These are phyloP conservation scores for Closterium sp. DNA, from an alignment of 139 green algal species.

Conservation along the genomic window DNA sequence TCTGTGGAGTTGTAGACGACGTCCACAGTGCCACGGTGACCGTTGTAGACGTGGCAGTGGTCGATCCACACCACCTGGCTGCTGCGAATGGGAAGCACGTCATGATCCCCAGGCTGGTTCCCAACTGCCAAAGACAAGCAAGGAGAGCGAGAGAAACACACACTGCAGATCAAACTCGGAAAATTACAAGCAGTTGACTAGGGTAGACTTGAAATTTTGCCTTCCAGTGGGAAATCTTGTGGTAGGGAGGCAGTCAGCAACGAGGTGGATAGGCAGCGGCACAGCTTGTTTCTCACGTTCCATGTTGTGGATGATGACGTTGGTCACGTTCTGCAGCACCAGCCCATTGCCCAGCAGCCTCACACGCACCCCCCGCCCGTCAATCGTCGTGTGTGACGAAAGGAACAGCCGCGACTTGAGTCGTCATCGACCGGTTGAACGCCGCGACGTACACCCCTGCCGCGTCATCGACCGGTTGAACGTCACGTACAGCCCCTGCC, in stretches of 20 bases:
- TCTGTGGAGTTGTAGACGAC: constrained; percentile 15
- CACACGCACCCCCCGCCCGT: constrained; percentile 1
- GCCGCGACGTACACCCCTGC: constrained; percentile 13
- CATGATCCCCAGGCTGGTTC: constrained; percentile 5
- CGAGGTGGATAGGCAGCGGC: not conserved
- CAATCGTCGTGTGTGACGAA: constrained; percentile 15
- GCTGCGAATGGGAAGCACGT: constrained; percentile 5
- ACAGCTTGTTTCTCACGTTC: not conserved
- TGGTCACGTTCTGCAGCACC: constrained; percentile 3
- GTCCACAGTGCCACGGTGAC: constrained; percentile 3
- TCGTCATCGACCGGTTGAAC: constrained; percentile 13
- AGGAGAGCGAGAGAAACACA: not conserved
- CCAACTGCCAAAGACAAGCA: not conserved
- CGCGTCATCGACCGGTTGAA: constrained; percentile 12
- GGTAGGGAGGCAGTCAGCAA: not conserved
- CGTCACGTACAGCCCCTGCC: constrained; percentile 11
- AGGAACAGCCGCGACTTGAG: constrained; percentile 12
- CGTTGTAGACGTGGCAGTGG: constrained; percentile 18
- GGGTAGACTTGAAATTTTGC: not conserved
- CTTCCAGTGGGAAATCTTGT: not conserved
- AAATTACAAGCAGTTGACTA: not conserved
- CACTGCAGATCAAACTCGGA: not conserved
- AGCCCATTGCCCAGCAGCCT: not conserved
- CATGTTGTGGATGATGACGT: constrained; percentile 20
- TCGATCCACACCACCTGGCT: constrained; percentile 12